Evolutionary conservation across 2,329 filamentous ascomycete species (phyloP), one percentile per base, ranked within the genome.

Genomic region (Raffaelea deltoideospora): DNA sequence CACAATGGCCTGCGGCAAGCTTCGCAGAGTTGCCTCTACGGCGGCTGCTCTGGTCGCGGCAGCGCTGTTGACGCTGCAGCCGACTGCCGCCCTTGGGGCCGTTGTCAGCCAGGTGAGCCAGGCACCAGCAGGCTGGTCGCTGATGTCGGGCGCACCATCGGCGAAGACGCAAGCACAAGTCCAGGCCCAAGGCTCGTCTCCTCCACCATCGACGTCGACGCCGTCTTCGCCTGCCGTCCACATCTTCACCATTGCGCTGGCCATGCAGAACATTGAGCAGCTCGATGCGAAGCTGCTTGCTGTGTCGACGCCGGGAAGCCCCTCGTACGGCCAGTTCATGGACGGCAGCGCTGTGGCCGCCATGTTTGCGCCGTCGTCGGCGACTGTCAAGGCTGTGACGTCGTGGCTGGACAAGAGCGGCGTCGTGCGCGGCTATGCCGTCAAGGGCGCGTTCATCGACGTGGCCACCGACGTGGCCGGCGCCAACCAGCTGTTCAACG

Each of bases 271-370:
- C 43, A 35, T 48, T 1, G 41, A 43, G 26, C 38, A 46, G 10
- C 67, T 80, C 38, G 73, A 79, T 50, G 61, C 72, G 46, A 63
- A 56, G 10, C 61, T 77, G 17, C 60, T 75, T 41, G 65, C 73
- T 26, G 61, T 80, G 22, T 76, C 76, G 2, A 72, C 69, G 1
- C 76, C 76, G 1, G 61, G 59, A 26, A 61, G 73, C 43, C 53
- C 60, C 3, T 57, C 54, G 15, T 81, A 81, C 52, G 76, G 76
- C 24, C 57, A 65, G 44, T 70, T 78, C 47, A 54, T 79, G 52
- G 72, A 65, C 40, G 64, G 65, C 14, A 64, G 73, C 27, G 65
- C 76, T 44, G 52, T 79, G 26, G 64, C 64, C 28, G 54, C 59
- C 2, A 58, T 69, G 34, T 55, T 75, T 31, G 65, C 63, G 18